Conservation (phyloP, 495 filamentous ascomycete genomes). For the Choiromyces venosus region DNA sequence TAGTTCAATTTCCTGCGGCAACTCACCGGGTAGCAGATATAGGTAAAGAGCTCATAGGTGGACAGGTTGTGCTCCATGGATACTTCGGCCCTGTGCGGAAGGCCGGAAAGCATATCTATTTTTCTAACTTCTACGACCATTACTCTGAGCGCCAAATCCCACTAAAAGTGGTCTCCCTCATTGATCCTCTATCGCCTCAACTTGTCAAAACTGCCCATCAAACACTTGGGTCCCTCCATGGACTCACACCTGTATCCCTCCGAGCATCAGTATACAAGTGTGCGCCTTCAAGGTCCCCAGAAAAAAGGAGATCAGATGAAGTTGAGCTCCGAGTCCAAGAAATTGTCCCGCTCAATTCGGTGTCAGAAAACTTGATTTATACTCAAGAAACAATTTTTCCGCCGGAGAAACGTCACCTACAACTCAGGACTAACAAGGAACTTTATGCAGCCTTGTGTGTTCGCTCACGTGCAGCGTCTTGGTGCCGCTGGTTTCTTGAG, state of each 20-base stretch:
- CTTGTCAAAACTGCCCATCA: conserved; percentile 20
- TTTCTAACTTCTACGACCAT: conserved; percentile 33
- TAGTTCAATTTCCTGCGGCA: conserved; percentile 53
- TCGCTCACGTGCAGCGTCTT: conserved; percentile 50
- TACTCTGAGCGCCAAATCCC: conserved; percentile 17
- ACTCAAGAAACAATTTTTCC: conserved; percentile 65
- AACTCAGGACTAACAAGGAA: conserved; percentile 64
- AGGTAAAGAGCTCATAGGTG: conserved; percentile 40
- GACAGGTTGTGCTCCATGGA: conserved; percentile 61
- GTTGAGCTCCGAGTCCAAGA: conserved; percentile 60
- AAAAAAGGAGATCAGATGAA: neutral
- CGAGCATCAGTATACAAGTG: conserved; percentile 21
- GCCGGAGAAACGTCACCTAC: conserved; percentile 70
- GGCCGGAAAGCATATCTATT: conserved; percentile 26
- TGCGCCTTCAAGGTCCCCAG: conserved; percentile 21
- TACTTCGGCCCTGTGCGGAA: conserved; percentile 50
- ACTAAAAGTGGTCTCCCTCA: conserved; percentile 32
- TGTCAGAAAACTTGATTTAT: conserved; percentile 70
- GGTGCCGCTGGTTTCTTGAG: conserved; percentile 53
- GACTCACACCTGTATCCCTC: conserved; percentile 30
- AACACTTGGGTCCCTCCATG: conserved; percentile 24
- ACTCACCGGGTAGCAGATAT: conserved; percentile 51
- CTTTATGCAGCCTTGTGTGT: conserved; percentile 60
- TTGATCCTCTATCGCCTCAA: conserved; percentile 12
- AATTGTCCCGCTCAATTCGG: conserved; percentile 65